These are phyloP conservation scores for Acer yangbiense DNA, from an alignment of 345 rosid species.

Conservation along the genomic window DNA sequence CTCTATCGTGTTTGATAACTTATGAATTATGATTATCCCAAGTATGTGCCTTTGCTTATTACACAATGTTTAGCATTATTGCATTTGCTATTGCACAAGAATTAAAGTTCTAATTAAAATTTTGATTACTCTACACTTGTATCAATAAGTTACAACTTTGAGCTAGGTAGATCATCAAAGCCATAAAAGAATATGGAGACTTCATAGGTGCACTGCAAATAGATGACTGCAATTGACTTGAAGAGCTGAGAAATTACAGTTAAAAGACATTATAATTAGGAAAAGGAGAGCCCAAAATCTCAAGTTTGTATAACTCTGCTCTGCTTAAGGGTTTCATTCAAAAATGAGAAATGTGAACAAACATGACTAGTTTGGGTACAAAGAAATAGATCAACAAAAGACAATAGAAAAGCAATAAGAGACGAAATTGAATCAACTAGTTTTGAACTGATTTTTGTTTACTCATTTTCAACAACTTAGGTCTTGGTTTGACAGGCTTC, in stretches of 20 bases:
- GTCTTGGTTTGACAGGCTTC: conserved; percentile 70
- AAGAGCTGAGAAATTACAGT: too few species aligned
- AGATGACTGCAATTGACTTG: neutral
- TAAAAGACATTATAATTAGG: too few species aligned
- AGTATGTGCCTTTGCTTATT: too few species aligned
- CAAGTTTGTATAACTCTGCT: too few species aligned
- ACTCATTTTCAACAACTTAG: conserved; percentile 54
- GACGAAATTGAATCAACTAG: neutral
- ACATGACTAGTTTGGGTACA: too few species aligned
- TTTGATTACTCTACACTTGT: neutral
- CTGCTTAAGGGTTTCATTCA: too few species aligned
- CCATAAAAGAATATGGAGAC: too few species aligned
- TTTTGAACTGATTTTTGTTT: conserved; percentile 23
- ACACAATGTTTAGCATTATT: too few species aligned
- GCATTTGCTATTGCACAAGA: too few species aligned
- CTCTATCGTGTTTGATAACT: neutral
- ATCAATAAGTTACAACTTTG: too few species aligned
- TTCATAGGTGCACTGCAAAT: neutral
- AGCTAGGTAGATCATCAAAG: too few species aligned
- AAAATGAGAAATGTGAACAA: neutral
- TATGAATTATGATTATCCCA: neutral
- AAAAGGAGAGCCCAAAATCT: neutral
- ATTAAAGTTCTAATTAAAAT: too few species aligned
- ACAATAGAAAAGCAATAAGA: neutral
- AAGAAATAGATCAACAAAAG: neutral